Conservation (phyloP, 1,139 yeast genomes). For the Zygoascus meyerae region DNA sequence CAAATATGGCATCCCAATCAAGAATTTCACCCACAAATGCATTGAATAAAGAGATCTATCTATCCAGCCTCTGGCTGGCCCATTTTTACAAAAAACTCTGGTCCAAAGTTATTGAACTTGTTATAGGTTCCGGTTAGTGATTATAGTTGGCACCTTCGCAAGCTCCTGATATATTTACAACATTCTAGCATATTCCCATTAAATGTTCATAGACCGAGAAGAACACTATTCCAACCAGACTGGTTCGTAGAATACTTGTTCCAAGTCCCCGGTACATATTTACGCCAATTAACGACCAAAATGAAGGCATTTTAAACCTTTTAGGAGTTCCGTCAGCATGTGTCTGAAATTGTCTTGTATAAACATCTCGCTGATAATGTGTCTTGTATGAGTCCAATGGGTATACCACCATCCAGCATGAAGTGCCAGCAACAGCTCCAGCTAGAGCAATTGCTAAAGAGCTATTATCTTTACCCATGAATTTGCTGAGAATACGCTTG, state of each 20-base stretch:
- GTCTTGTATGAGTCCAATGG: constrained; percentile 80
- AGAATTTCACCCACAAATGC: background rate
- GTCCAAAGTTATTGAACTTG: background rate
- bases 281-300: constrained; percentile 29
- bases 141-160: background rate
- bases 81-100: background rate
- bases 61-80: background rate
- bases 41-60: too few relatives aligned
- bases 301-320: constrained; percentile 16
- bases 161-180: background rate
- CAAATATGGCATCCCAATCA: too few relatives aligned
- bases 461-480: constrained; percentile 21
- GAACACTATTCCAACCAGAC: constrained; percentile 68
- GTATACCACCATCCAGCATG: constrained; percentile 67
- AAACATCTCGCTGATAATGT: constrained; percentile 65
- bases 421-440: constrained; percentile 75
- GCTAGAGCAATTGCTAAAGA: constrained; percentile 48
- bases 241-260: constrained; percentile 63
- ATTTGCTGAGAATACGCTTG: constrained; percentile 36
- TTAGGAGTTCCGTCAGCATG: constrained; percentile 33
- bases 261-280: constrained; percentile 72
- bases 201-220: constrained; percentile 61
- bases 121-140: too few relatives aligned
- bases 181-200: constrained; percentile 12
- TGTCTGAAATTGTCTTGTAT: constrained; percentile 52